Evolutionary conservation across 2,329 filamentous ascomycete species (phyloP), one percentile per base, ranked within the genome.

Genomic region (Tolypocladium endophyticum): DNA sequence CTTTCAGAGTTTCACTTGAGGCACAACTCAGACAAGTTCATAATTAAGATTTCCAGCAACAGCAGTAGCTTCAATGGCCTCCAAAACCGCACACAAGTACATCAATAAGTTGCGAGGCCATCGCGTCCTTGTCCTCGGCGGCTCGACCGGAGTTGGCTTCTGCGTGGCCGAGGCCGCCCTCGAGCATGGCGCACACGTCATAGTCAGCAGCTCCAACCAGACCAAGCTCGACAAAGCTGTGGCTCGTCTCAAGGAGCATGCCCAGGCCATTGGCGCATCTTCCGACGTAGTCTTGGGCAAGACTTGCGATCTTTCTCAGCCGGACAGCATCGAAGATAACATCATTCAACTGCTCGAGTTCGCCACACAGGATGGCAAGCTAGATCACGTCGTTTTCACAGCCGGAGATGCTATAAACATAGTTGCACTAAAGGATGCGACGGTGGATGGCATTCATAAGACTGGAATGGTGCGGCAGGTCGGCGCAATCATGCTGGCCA

Each of bases 121-220:
- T 50, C 73, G 71, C 61, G 71, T 87, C 64, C 79, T 89, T 47
- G 72, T 89, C 66, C 77, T 88, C 55, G 86, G 86, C 53, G 87
- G 84, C 47, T 81, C 82, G 2, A 79, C 81, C 20, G 86, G 86
- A 57, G 85, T 89, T 47, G 86, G 86, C 38, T 83, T 79, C 63
- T 78, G 74, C 59, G 81, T 85, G 14, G 85, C 86, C 57, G 80
- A 86, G 74, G 81, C 79, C 2, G 73, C 76, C 18, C 68, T 87
- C 50, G 80, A 81, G 58, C 73, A 79, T 60, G 83, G 82, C 39
- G 81, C 80, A 45, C 69, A 68, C n/a, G 80, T 88, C 20, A 79
- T 76, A 54, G 79, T 89, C 66, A 80, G 82, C n/a, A 85, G 81
- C 3, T 87, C 84, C 3, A 81, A 78, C 58, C 69, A 75, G 12